These are phyloP conservation scores for Craterostigma plantagineum DNA, from an alignment of 257 asterid species.

Conservation along the genomic window DNA sequence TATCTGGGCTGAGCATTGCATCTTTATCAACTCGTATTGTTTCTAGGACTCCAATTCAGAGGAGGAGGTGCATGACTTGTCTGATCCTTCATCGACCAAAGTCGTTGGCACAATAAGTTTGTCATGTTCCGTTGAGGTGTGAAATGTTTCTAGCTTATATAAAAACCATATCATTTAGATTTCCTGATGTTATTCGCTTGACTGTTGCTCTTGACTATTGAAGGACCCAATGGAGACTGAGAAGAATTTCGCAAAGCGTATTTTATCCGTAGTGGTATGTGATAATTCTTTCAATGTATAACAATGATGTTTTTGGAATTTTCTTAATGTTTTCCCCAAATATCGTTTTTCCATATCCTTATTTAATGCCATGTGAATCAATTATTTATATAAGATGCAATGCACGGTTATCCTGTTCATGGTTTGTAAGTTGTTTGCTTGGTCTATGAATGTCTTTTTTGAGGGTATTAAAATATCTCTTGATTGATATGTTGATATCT, in stretches of 20 bases:
- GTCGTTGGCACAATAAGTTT: slow-evolving; percentile 60
- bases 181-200: slow-evolving; percentile 12
- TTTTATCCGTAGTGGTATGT: slow-evolving; percentile 86
- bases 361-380: too few species aligned
- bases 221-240: slow-evolving; percentile 97
- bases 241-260: slow-evolving; percentile 60
- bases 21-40: slow-evolving; percentile 5
- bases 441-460: too few species aligned
- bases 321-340: background rate
- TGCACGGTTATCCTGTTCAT: too few species aligned
- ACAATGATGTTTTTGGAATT: slow-evolving; percentile 1
- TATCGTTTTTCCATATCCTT: too few species aligned
- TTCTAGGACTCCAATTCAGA: slow-evolving; percentile 64
- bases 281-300: slow-evolving; percentile 5
- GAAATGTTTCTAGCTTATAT: slow-evolving; percentile 4
- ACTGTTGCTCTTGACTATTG: slow-evolving; percentile 15
- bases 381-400: too few species aligned
- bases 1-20: slow-evolving; percentile 1
- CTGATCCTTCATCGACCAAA: slow-evolving; percentile 48
- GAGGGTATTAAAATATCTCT: too few species aligned
- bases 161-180: slow-evolving; percentile 7
- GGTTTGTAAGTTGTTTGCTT: too few species aligned
- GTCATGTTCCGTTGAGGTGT: slow-evolving; percentile 88
- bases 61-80: slow-evolving; percentile 30
- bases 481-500: too few species aligned